Evolutionary conservation across 2,329 filamentous ascomycete genomes (phyloP), one percentile per base, ranked within the genome.

Genomic region (Didymellaceae sp.): DNA sequence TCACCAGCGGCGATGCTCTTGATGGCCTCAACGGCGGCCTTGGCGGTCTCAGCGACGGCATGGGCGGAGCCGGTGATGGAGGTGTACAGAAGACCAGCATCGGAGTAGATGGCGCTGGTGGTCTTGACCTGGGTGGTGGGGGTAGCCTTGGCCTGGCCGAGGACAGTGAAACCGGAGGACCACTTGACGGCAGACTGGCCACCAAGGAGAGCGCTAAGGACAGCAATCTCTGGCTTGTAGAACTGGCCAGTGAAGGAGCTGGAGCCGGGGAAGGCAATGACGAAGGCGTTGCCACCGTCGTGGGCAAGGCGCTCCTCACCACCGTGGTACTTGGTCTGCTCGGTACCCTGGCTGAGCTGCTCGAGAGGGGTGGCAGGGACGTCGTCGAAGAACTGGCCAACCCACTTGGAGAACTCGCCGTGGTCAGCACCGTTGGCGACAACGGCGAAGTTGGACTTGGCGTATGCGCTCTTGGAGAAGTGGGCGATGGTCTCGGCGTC

Each of bases 181-280:
- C 93, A 99, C 82, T 97, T 99, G 81, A 97, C 91, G 76, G 80
- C 88, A 45, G 91, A 89, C 76, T 95, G 80, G 55, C 93, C 94
- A 70, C 94, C 94, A 43, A 99, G 88, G 16, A 99, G 86, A 58
- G 91, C 86, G 50, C 89, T 86, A 48, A 99, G 86, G 57, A 99
- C 91, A 57, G 88, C 84, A 58, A 91, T 84, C 78, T 97, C 92
- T 47, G 94, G 90, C 82, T 96, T 96, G 82, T 90, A 91, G 67
- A 85, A 86, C 58, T 82, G 81, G 64, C 82, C 82, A 30, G 85
- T 86, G 67, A 84, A 84, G 28, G 87, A 86, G 77, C 90, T 89
- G 57, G 91, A 91, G 54, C 93, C 92, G 50, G 91, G 89, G 88
- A 99, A 97, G 57, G 86, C 94, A 71, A 99, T 85, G 62, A 96